Percentiles rank a stretch among this genome's conserved stretches.
These are phyloP conservation scores for Cutaneotrichosporon spelunceum DNA, from an alignment of 1,284 basidiomycete genomes.

Conservation along the genomic window DNA sequence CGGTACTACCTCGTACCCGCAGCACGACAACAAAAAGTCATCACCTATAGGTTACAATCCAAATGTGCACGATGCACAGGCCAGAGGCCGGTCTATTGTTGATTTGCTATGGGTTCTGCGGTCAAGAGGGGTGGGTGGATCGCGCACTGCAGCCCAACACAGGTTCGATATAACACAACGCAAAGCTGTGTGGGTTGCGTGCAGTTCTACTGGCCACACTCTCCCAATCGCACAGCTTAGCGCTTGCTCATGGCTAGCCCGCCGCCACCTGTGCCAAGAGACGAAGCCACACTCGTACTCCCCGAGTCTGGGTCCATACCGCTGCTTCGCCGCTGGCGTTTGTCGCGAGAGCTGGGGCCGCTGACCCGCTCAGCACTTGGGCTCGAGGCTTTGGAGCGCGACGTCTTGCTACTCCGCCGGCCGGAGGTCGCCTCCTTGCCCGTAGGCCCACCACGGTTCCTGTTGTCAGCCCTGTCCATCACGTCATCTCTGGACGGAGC, in stretches of 20 bases:
- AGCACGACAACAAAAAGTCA: background rate
- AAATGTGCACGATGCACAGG: background rate
- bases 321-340: conserved; percentile 24
- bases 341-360: background rate
- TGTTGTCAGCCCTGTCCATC: conserved; percentile 7
- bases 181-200: background rate
- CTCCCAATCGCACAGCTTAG: background rate
- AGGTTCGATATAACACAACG: background rate
- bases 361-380: background rate
- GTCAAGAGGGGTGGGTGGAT: background rate
- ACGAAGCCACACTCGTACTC: conserved; percentile 9
- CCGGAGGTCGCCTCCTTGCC: conserved; percentile 19
- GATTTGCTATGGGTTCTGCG: background rate
- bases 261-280: conserved; percentile 12
- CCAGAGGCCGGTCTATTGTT: background rate
- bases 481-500: background rate
- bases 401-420: conserved; percentile 10
- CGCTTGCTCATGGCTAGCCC: conserved; percentile 16
- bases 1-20: background rate
- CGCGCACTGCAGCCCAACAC: background rate
- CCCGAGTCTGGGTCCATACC: conserved; percentile 15
- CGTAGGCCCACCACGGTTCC: conserved; percentile 22
- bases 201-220: background rate
- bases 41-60: conserved; percentile 1
- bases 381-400: conserved; percentile 21